Base-by-base conservation (phyloP, 2,329 filamentous ascomycete genomes). In the Colletotrichum tropicicola region DNA sequence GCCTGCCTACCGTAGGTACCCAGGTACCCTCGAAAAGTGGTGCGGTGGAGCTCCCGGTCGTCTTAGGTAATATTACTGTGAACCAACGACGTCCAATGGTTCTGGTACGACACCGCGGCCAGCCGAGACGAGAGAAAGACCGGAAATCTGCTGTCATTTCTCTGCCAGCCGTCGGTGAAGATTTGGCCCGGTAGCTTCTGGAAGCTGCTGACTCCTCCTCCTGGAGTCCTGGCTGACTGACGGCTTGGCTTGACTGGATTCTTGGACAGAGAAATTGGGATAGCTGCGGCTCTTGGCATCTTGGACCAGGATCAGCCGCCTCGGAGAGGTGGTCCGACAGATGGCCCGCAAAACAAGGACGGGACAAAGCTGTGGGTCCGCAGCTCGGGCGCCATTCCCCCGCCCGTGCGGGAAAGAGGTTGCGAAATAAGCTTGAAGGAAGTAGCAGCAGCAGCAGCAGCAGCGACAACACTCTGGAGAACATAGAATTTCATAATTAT, bases 271-370 rank as follows among this genome's bases (percentile, higher is more conserved):
- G 30, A 32, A 4, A 35, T 51, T 23, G 28, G 47, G 47, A 51
- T 51, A 19, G 45, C 45, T 48, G 25, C 25, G 25, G 25, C 25
- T 17, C 25, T 48, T 30, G 25, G 23, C n/a, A 30, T 2, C 47
- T 43, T 51, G 47, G 47, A 27, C 32, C n/a, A 25, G 58, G 53
- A 45, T 27, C 17, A n/a, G 17, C 52, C 54, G 28, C 35, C n/a
- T 52, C 59, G 59, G 59, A 63, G 54, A 37, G 19, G 47, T 63
- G 59, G 54, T 47, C 54, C 59, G 59, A 59, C n/a, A 21, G 17
- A 32, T 59, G 59, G 23, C 54, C 59, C 59, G 59, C 59, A 58
- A 52, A 63, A 63, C 54, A 63, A 63, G 54, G 45, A 63, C 59
- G 47, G 39, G 45, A 44, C 25, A 21, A 25, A 43, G n/a, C 17